A percentile compares a stretch with the other conserved stretches of the same genome.
Conservation (phyloP, 768 basidiomycete species). For the Pholiota conissans region DNA sequence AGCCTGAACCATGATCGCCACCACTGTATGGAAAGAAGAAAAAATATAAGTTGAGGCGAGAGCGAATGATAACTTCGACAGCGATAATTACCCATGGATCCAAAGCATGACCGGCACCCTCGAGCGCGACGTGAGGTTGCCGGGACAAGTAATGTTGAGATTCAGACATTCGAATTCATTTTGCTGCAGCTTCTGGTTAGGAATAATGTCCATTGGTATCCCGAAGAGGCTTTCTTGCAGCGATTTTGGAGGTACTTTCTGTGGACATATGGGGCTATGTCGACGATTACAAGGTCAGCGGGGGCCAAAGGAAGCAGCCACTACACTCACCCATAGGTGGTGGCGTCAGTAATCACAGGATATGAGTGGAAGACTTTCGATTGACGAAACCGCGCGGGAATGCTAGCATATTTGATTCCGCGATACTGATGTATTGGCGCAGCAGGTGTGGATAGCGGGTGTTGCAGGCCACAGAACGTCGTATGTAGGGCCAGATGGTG, state of each 20-base stretch:
- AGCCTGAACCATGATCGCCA: conserved; percentile 70
- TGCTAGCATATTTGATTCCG: conserved; percentile 75
- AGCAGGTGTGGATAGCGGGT: conserved; percentile 56
- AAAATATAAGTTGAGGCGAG: conserved; percentile 4
- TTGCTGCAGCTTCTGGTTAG: conserved; percentile 55
- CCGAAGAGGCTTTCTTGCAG: conserved; percentile 66
- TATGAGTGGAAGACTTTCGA: conserved; percentile 62
- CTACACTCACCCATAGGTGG: conserved; percentile 60
- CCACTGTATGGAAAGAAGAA: conserved; percentile 46
- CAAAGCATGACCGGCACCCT: conserved; percentile 78
- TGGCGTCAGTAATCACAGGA: conserved; percentile 58
- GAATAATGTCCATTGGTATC: conserved; percentile 50
- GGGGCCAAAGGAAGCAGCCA: background rate
- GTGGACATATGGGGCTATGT: conserved; percentile 74
- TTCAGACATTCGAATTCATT: conserved; percentile 83
- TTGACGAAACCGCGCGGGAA: conserved; percentile 77
- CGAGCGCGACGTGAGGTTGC: conserved; percentile 49
- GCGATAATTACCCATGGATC: conserved; percentile 67
- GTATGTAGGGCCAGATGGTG: conserved; percentile 59
- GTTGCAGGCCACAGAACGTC: conserved; percentile 66
- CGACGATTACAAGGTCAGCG: conserved; percentile 4
- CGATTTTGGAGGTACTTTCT: conserved; percentile 42
- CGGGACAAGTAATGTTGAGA: conserved; percentile 77
- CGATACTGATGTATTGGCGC: conserved; percentile 67
- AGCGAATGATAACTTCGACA: conserved; percentile 22